phyloP scores from a whole-genome alignment of 108 stramenopile species.

The Cyclotella atomus region DNA sequence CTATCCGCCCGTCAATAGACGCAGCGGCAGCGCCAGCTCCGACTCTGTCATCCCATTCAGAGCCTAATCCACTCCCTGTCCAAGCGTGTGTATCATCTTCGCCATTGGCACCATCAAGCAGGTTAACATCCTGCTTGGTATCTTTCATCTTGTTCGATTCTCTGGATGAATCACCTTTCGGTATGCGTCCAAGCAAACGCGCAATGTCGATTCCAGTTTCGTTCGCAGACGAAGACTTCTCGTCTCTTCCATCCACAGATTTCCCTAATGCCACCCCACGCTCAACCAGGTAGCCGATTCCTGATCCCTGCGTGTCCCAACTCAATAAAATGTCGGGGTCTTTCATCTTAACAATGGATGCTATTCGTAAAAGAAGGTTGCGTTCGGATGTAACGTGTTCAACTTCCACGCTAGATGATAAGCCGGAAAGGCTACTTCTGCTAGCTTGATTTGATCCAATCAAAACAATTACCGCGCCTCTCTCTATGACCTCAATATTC shows the following conservation, averaged over 20 bases:
- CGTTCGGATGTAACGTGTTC: constrained; percentile 67
- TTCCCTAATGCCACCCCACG: constrained; percentile 62
- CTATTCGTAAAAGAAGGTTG: constrained; percentile 64
- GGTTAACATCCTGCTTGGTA: not conserved
- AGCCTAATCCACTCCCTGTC: constrained; percentile 81
- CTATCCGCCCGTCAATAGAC: constrained; percentile 84
- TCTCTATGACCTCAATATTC: constrained; percentile 67
- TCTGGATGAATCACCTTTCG: constrained; percentile 20
- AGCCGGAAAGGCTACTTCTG: constrained; percentile 30
- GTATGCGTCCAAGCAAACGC: constrained; percentile 77
- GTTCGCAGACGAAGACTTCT: not conserved
- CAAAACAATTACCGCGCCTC: constrained; percentile 68
- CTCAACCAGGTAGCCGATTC: constrained; percentile 85
- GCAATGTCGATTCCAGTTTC: constrained; percentile 69
- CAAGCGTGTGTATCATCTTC: constrained; percentile 49
- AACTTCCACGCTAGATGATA: constrained; percentile 45
- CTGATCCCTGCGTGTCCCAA: constrained; percentile 89
- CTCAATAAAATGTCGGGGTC: constrained; percentile 86
- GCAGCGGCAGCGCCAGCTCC: constrained; percentile 89
- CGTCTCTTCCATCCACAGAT: constrained; percentile 28
- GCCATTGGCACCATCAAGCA: constrained; percentile 22
- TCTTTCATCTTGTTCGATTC: constrained; percentile 6
- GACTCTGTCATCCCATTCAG: constrained; percentile 90
- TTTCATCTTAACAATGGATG: constrained; percentile 69
- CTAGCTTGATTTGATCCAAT: constrained; percentile 50